Evolutionary conservation across 306 rosid species (phyloP), one percentile per base, ranked within the genome.

Genomic region (Mimosa bimucronata): DNA sequence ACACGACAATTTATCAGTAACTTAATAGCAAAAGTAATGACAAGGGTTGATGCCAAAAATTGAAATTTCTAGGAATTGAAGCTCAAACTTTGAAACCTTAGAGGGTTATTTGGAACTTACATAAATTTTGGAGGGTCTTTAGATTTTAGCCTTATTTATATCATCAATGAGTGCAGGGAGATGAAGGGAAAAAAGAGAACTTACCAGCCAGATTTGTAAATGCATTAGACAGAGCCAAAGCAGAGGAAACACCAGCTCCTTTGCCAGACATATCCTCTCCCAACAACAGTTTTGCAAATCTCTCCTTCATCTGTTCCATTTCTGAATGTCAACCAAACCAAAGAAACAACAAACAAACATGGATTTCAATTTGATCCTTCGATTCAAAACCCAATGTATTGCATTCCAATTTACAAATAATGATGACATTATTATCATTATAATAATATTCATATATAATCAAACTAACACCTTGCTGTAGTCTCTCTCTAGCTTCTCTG

Each of bases 241-340:
- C 97, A 26, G 99, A 96, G 0, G 99, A 91, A 82, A 96, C 99
- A 38, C 99, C 99, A 78, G 90, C 91, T 75, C 99, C 99, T 85
- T 98, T 97, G 57, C 99, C 99, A 0, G 99, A 96, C 99, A 96
- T 96, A 62, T 96, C 99, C 71, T 96, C 99, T 60, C 99, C 99
- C 83, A 96, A 70, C 28, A 96, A 88, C 82, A 96, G 86, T 79
- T 96, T 96, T 31, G 99, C 78, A 82, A 93, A 96, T 89, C 89
- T 87, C 89, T 93, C 98, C 80, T 85, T 93, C 97, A 96, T 91
- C 87, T 90, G 94, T 45, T 93, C 98, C 81, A 93, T 91, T 4
- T 96, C 99, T 96, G 92, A 62, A 83, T 78, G 73, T 79, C 81
- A 81, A 4, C 83, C 84, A 23, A 38, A 38, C 29, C 52, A 38